Evolutionary conservation across 208 protist species (phyloP).

Genomic region (Leishmania aethiopica): DNA sequence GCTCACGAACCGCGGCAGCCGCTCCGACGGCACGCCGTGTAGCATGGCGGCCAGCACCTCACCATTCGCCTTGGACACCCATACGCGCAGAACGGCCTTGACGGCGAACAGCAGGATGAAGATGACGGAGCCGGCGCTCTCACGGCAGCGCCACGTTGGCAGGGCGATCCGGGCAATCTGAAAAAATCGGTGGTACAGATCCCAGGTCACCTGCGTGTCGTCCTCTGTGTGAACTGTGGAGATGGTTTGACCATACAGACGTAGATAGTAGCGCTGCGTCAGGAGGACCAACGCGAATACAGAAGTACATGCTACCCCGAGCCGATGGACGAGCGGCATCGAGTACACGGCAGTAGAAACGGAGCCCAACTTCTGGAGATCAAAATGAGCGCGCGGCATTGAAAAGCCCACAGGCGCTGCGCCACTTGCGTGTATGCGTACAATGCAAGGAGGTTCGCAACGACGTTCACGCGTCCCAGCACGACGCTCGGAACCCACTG

Average conservation of each 20-base stretch:
- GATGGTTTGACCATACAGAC: slow-evolving; percentile 40
- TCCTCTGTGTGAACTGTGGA: slow-evolving; percentile 56
- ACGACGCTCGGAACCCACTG: neutral
- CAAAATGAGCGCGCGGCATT: neutral
- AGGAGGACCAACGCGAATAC: slow-evolving; percentile 35
- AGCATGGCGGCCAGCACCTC: slow-evolving; percentile 72
- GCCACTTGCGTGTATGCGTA: neutral
- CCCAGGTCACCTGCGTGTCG: slow-evolving; percentile 57
- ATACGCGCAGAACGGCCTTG: slow-evolving; percentile 76
- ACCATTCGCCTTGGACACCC: slow-evolving; percentile 65
- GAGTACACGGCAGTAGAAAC: slow-evolving; percentile 13
- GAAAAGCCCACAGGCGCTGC: neutral
- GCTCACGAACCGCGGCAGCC: slow-evolving; percentile 50
- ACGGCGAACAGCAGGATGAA: slow-evolving; percentile 86
- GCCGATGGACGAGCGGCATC: slow-evolving; percentile 10
- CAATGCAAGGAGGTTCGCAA: neutral
- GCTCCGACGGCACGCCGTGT: slow-evolving; percentile 46
- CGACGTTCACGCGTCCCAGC: too few relatives aligned
- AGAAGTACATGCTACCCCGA: slow-evolving; percentile 16
- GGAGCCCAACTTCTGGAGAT: neutral
- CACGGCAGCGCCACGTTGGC: slow-evolving; percentile 73
- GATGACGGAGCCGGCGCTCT: slow-evolving; percentile 57
- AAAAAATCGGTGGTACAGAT: slow-evolving; percentile 62
- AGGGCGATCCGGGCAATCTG: slow-evolving; percentile 66
- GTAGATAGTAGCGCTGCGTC: slow-evolving; percentile 56